Base-by-base conservation (phyloP, 2,329 filamentous ascomycete genomes). In the Exophiala spinifera region DNA sequence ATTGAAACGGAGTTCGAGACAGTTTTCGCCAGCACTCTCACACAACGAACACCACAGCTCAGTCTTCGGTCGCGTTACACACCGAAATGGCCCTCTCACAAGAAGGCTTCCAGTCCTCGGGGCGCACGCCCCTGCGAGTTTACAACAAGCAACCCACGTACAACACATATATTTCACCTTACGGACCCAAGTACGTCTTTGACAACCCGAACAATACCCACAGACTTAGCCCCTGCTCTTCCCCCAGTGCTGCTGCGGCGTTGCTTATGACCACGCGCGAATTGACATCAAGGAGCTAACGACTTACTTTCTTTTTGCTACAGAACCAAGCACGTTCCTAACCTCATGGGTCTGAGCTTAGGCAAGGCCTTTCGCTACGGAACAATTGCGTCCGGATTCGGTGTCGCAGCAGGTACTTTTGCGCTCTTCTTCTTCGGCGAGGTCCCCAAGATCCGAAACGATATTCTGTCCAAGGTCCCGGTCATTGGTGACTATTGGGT, bases 361-460 rank as follows among this genome's bases (percentile, higher is more conserved):
- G 46, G 25, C 13, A 61, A 51, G 63, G 50, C 52, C n/a, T 11
- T 59, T 6, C 56, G 55, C 40, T 76, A 74, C 61, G 76, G 70
- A 53, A 61, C 66, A 50, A 75, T 82, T 46, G 78, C 75, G 42
- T 77, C 71, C 50, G 74, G 74, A 44, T 84, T 85, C 70, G 83
- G 80, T 61, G 79, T 76, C 59, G 74, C 77, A 44, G 76, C 79
- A 39, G 82, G 79, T 60, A 72, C 81, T 67, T 81, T 82, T 70
- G 80, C 79, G 34, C 67, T 86, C 63, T 85, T 82, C 74, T 83
- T 86, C 76, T 81, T 85, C 72, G 79, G 80, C 64, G 82, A 84
- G 64, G 76, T 86, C 21, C 83, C 83, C 56, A 78, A 76, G 65
- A 80, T 86, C 43, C 75, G 81, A 66, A 76, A 79, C 64, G 83